These are phyloP conservation scores for Parathielavia hyrcaniae DNA, from an alignment of 495 filamentous ascomycete genomes.

Conservation along the genomic window DNA sequence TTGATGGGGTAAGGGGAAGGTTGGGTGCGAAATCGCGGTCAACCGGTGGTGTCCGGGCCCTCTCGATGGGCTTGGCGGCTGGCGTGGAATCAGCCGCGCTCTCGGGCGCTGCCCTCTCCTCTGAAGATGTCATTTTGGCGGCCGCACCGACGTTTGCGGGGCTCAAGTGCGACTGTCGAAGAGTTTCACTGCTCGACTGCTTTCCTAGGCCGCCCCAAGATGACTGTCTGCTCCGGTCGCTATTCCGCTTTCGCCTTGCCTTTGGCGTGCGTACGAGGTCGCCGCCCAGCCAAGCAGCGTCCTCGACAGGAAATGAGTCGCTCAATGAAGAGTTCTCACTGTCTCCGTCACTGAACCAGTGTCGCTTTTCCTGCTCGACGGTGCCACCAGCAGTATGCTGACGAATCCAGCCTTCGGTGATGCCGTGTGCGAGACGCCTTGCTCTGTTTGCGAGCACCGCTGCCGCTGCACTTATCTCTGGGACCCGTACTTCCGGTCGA, in stretches of 20 bases:
- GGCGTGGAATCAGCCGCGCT: slow-evolving; percentile 26
- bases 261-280: slow-evolving; percentile 36
- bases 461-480: slow-evolving; percentile 45
- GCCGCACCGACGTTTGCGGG: slow-evolving; percentile 28
- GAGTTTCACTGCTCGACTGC: slow-evolving; percentile 56
- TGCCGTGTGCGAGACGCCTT: slow-evolving; percentile 50
- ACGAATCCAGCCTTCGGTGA: slow-evolving; percentile 74
- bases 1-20: slow-evolving; percentile 36
- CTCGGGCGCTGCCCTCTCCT: slow-evolving; percentile 31
- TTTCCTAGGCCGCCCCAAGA: slow-evolving; percentile 44
- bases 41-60: slow-evolving; percentile 27
- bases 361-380: slow-evolving; percentile 52
- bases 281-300: slow-evolving; percentile 41
- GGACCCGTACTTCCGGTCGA: slow-evolving; percentile 35
- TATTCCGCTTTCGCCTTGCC: slow-evolving; percentile 34
- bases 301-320: slow-evolving; percentile 46
- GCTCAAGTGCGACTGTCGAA: slow-evolving; percentile 54
- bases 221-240: slow-evolving; percentile 36
- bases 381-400: slow-evolving; percentile 60
- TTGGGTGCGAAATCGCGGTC: slow-evolving; percentile 36
- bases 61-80: slow-evolving; percentile 8
- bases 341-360: slow-evolving; percentile 71
- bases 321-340: slow-evolving; percentile 59
- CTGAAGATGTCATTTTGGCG: slow-evolving; percentile 37
- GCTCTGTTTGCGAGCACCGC: slow-evolving; percentile 52